phyloP scores from a whole-genome alignment of 2,329 filamentous ascomycete species.

The Chaetothyriales sp. region DNA sequence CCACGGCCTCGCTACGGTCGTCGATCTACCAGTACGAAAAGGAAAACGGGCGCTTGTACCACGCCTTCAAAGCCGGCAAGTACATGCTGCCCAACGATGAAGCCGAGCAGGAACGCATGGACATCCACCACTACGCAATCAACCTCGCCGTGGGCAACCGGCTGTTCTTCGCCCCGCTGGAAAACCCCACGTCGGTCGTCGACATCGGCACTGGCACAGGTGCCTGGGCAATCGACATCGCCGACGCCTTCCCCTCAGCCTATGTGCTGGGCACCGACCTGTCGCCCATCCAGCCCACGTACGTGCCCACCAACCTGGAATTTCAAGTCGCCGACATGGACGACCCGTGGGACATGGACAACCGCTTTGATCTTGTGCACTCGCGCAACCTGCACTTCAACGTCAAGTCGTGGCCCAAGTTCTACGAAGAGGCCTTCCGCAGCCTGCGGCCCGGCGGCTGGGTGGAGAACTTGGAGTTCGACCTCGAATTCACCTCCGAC shows the following conservation, averaged over 20 bases:
- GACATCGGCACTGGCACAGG: slow-evolving; percentile 50
- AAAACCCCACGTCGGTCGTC: slow-evolving; percentile 33
- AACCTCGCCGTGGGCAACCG: slow-evolving; percentile 11
- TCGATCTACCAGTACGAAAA: slow-evolving; percentile 22
- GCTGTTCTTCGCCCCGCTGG: slow-evolving; percentile 21
- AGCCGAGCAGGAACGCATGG: slow-evolving; percentile 24
- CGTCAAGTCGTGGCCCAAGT: slow-evolving; percentile 7
- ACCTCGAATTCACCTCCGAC: slow-evolving; percentile 5
- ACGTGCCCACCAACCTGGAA: slow-evolving; percentile 41
- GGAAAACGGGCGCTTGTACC: slow-evolving; percentile 23
- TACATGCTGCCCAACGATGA: slow-evolving; percentile 26
- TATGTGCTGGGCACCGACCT: slow-evolving; percentile 25
- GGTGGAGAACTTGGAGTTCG: slow-evolving; percentile 24
- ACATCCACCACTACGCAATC: slow-evolving; percentile 23
- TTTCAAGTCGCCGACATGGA: slow-evolving; percentile 48
- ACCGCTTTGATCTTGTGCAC: slow-evolving; percentile 45
- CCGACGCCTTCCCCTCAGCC: slow-evolving; percentile 26
- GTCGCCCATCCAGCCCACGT: slow-evolving; percentile 27
- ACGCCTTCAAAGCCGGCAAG: slow-evolving; percentile 21
- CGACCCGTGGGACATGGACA: slow-evolving; percentile 42
- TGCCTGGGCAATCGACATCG: slow-evolving; percentile 42
- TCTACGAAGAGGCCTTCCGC: slow-evolving; percentile 4
- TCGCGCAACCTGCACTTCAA: slow-evolving; percentile 5
- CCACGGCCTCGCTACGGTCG: slow-evolving; percentile 19
- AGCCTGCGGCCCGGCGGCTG: slow-evolving; percentile 29